These are phyloP conservation scores for Xylaria telfairii DNA, from an alignment of 495 filamentous ascomycete species.

Conservation along the genomic window DNA sequence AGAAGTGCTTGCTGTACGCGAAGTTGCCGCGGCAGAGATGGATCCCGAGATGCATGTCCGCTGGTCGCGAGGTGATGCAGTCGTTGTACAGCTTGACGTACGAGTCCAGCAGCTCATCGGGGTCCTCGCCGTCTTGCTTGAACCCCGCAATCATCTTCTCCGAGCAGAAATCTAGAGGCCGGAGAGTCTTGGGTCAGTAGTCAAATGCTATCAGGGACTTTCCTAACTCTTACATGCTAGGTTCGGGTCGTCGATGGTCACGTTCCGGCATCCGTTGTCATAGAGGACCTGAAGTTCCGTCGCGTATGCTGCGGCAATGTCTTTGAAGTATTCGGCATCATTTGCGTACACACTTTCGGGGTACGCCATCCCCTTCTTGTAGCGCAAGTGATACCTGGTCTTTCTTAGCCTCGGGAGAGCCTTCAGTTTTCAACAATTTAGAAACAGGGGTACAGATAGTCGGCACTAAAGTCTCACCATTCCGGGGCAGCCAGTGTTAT, in stretches of 20 bases:
- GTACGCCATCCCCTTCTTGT: slow-evolving; percentile 67
- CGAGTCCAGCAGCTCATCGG: slow-evolving; percentile 66
- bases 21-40: slow-evolving; percentile 77
- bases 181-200: neutral
- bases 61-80: slow-evolving; percentile 60
- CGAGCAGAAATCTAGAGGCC: slow-evolving; percentile 66
- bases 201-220: neutral
- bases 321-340: slow-evolving; percentile 69
- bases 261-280: slow-evolving; percentile 67
- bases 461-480: slow-evolving; percentile 45
- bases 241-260: slow-evolving; percentile 71
- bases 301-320: slow-evolving; percentile 69
- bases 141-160: slow-evolving; percentile 70
- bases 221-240: slow-evolving; percentile 62
- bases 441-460: neutral
- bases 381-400: slow-evolving; percentile 62
- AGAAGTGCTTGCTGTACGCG: slow-evolving; percentile 70
- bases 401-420: neutral
- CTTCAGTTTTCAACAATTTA: neutral
- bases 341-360: slow-evolving; percentile 64
- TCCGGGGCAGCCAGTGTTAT: slow-evolving; percentile 68
- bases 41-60: slow-evolving; percentile 68
- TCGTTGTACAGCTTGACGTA: slow-evolving; percentile 76
- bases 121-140: slow-evolving; percentile 60
- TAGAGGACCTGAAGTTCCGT: slow-evolving; percentile 67